A percentile compares a stretch with the other conserved stretches of the same genome.
Evolutionary conservation across 129 eudicot species (phyloP).

Genomic region (Centrapalus pauciflorus): DNA sequence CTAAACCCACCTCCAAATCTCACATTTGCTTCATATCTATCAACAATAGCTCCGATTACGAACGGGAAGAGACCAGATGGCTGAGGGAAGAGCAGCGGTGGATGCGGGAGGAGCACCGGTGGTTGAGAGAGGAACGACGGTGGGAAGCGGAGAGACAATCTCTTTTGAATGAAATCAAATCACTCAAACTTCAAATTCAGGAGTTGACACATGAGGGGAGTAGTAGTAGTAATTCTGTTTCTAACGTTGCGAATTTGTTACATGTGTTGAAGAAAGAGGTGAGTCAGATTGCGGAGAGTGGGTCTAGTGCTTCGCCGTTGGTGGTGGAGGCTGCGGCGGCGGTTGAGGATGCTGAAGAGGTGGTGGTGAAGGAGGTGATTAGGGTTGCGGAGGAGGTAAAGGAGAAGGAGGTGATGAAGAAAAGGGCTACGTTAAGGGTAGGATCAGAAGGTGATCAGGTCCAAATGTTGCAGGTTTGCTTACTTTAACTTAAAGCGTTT

Average conservation of each 20-base stretch:
- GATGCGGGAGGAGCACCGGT: slow-evolving; percentile 90
- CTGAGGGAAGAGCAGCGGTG: slow-evolving; percentile 87
- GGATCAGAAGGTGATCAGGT: slow-evolving; percentile 92
- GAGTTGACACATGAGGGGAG: slow-evolving; percentile 31
- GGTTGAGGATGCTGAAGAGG: slow-evolving; percentile 16
- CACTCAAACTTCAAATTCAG: slow-evolving; percentile 35
- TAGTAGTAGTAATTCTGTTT: slow-evolving; percentile 23
- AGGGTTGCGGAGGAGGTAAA: slow-evolving; percentile 18
- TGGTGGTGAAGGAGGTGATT: slow-evolving; percentile 38
- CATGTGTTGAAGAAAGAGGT: slow-evolving; percentile 54
- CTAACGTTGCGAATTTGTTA: slow-evolving; percentile 44
- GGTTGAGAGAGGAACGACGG: slow-evolving; percentile 69
- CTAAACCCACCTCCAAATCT: slow-evolving; percentile 30
- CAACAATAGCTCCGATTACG: slow-evolving; percentile 24
- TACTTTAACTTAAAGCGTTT: no score
- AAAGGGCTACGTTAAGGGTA: slow-evolving; percentile 51
- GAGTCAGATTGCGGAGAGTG: slow-evolving; percentile 48
- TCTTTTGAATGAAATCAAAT: slow-evolving; percentile 41
- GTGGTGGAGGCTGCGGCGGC: slow-evolving; percentile 37
- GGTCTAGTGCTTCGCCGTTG: slow-evolving; percentile 46
- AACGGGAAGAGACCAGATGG: slow-evolving; percentile 70
- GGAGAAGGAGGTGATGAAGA: slow-evolving; percentile 15
- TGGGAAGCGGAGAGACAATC: slow-evolving; percentile 68
- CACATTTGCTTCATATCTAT: slow-evolving; percentile 46
- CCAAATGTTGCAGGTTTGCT: slow-evolving; percentile 67